These are phyloP conservation scores for Ceratocystis albifundus DNA, from an alignment of 2,329 filamentous ascomycete species.

Conservation along the genomic window DNA sequence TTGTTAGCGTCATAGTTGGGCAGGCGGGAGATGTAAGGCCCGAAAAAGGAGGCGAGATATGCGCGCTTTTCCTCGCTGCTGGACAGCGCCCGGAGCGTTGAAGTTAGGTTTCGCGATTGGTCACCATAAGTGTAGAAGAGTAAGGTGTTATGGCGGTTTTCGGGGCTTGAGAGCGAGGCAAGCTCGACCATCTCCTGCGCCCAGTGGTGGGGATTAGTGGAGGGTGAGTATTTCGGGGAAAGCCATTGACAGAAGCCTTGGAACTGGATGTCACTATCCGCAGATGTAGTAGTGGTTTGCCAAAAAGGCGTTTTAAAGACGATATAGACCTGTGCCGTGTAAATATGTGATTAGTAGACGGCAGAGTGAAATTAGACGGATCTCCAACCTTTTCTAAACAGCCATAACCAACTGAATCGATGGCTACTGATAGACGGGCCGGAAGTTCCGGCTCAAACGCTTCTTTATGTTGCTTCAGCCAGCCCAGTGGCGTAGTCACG, in stretches of 20 bases:
- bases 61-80: slow-evolving; percentile 32
- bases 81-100: slow-evolving; percentile 34
- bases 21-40: slow-evolving; percentile 65
- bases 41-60: slow-evolving; percentile 55
- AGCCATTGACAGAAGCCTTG: slow-evolving; percentile 68
- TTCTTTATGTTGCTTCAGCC: slow-evolving; percentile 48
- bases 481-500: slow-evolving; percentile 56
- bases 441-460: slow-evolving; percentile 53
- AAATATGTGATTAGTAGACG: background rate
- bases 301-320: slow-evolving; percentile 69
- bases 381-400: slow-evolving; percentile 53
- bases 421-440: slow-evolving; percentile 45
- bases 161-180: slow-evolving; percentile 45
- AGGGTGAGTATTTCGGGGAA: slow-evolving; percentile 52
- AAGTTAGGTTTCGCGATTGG: slow-evolving; percentile 45
- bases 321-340: slow-evolving; percentile 40
- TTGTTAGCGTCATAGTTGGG: slow-evolving; percentile 50
- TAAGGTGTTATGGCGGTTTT: slow-evolving; percentile 61
- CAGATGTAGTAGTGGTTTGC: slow-evolving; percentile 31
- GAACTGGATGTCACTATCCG: slow-evolving; percentile 32
- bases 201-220: slow-evolving; percentile 54
- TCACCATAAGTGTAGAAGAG: slow-evolving; percentile 70
- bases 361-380: background rate
- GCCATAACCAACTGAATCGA: slow-evolving; percentile 56
- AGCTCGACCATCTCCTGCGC: slow-evolving; percentile 69